Evolutionary conservation across 2,329 filamentous ascomycete genomes (phyloP), one percentile per base, ranked within the genome.

Genomic region (Pseudogymnoascus sp.): DNA sequence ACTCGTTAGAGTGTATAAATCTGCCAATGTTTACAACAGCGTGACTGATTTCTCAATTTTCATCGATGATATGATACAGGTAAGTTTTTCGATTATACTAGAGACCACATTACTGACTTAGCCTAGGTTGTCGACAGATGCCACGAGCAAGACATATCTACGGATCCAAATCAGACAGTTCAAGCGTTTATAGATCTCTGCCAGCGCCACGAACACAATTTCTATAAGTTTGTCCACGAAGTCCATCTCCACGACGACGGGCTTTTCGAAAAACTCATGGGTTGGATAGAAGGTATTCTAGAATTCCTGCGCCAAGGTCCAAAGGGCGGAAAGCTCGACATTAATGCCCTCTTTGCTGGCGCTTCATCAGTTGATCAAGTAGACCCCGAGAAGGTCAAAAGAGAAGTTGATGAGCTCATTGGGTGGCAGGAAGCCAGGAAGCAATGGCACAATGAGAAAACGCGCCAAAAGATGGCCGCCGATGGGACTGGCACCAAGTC

Each of bases 171-270:
- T 74, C 92, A 97, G 78, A 99, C 94, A 0, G 94, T 99, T 1
- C 94, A 99, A 74, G 89, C 92, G 14, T 99, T 99, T 72, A 99
- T 99, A 71, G 94, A 99, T 72, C 83, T 99, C 22, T 99, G 94
- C 75, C 89, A 91, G 67, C 86, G 94, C 45, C 94, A 99, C 74
- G 91, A 99, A 75, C 86, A 95, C 73, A 96, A 96, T 76, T 93
- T 99, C 73, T 99, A 97, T 82, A 97, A 96, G 74, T 99, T 99
- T 74, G 89, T 99, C 3, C 94, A 99, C 74, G 94, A 99, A 76
- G 93, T 99, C 0, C 94, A 99, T 72, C 87, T 90, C 5, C 93
- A 99, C 70, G 94, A 99, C 73, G 96, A 99, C 66, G 94, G 94
- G 0, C 84, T 99, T 1, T 99, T 99, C 70, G 92, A 92, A 36